phyloP scores from a whole-genome alignment of 1,284 basidiomycete species.

The Laetiporus sulphureus region DNA sequence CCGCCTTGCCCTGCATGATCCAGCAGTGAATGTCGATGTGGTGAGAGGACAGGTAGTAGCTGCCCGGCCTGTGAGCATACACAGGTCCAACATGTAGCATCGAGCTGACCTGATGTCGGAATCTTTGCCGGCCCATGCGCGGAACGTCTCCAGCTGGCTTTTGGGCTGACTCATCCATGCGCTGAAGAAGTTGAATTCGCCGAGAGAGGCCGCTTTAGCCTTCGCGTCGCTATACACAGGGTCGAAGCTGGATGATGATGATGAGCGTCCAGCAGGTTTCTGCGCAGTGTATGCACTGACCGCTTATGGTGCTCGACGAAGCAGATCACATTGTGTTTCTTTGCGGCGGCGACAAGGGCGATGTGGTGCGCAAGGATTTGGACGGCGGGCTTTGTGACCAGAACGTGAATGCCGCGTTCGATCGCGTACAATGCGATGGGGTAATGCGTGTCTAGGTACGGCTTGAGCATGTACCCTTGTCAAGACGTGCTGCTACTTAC shows the following conservation, averaged over 20 bases:
- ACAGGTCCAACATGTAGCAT: not conserved
- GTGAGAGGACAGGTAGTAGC: slow-evolving; percentile 92
- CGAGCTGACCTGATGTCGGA: slow-evolving; percentile 71
- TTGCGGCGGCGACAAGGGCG: slow-evolving; percentile 68
- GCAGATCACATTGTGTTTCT: slow-evolving; percentile 77
- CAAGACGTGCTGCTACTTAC: slow-evolving; percentile 33
- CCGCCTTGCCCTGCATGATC: slow-evolving; percentile 79
- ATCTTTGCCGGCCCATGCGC: slow-evolving; percentile 90
- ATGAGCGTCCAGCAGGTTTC: not conserved
- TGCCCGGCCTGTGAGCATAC: slow-evolving; percentile 22
- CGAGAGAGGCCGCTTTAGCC: slow-evolving; percentile 68
- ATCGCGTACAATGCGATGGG: slow-evolving; percentile 84
- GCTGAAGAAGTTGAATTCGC: slow-evolving; percentile 89
- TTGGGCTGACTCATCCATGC: slow-evolving; percentile 96
- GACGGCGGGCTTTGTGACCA: slow-evolving; percentile 90
- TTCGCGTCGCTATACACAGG: slow-evolving; percentile 90
- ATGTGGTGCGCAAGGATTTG: slow-evolving; percentile 82
- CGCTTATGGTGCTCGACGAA: slow-evolving; percentile 89
- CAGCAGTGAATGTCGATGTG: slow-evolving; percentile 91
- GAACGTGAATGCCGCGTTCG: slow-evolving; percentile 77
- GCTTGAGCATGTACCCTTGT: not conserved
- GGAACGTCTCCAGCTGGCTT: slow-evolving; percentile 89
- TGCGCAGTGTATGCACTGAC: slow-evolving; percentile 27
- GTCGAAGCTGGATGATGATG: slow-evolving; percentile 59
- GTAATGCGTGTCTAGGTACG: slow-evolving; percentile 68